These are phyloP conservation scores for Ramaria rubella DNA, from an alignment of 768 basidiomycete species.

Conservation along the genomic window DNA sequence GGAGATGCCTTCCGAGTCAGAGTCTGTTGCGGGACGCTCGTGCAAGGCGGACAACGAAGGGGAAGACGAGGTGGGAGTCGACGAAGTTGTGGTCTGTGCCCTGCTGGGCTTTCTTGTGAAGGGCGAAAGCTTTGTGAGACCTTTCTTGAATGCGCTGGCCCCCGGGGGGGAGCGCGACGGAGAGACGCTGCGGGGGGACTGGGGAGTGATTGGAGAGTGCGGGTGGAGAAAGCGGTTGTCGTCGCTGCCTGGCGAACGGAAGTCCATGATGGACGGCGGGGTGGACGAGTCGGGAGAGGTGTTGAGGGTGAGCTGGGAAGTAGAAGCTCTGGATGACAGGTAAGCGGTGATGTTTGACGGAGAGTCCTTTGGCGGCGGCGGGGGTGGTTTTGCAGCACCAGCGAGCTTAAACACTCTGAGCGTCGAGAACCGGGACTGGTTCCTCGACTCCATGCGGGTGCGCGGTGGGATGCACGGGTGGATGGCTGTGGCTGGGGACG, in stretches of 20 bases:
- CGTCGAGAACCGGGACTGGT: slow-evolving; percentile 35
- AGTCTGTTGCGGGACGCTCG: slow-evolving; percentile 16
- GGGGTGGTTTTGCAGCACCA: slow-evolving; percentile 37
- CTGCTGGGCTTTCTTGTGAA: slow-evolving; percentile 29
- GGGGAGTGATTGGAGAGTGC: slow-evolving; percentile 9
- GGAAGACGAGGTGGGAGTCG: slow-evolving; percentile 14
- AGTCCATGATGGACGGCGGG: slow-evolving; percentile 20
- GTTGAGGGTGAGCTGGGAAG: slow-evolving; percentile 37
- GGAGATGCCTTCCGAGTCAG: slow-evolving; percentile 57
- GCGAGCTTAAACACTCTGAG: slow-evolving; percentile 38
- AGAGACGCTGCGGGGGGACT: background rate
- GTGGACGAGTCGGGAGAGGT: slow-evolving; percentile 38
- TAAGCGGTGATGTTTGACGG: slow-evolving; percentile 31
- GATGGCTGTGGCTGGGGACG: too few species aligned
- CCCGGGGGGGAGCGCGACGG: slow-evolving; percentile 11
- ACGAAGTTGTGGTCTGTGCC: slow-evolving; percentile 16
- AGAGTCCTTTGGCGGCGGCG: slow-evolving; percentile 60
- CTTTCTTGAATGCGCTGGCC: slow-evolving; percentile 17
- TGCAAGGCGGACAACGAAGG: slow-evolving; percentile 7
- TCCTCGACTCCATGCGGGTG: slow-evolving; percentile 13
- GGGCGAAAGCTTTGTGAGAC: slow-evolving; percentile 26
- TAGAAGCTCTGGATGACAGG: slow-evolving; percentile 30
- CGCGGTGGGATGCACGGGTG: background rate
- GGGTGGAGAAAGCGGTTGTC: slow-evolving; percentile 26
- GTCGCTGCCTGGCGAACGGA: slow-evolving; percentile 25